These are phyloP conservation scores for Crotalaria pallida DNA, from an alignment of 306 rosid genomes.

Conservation along the genomic window DNA sequence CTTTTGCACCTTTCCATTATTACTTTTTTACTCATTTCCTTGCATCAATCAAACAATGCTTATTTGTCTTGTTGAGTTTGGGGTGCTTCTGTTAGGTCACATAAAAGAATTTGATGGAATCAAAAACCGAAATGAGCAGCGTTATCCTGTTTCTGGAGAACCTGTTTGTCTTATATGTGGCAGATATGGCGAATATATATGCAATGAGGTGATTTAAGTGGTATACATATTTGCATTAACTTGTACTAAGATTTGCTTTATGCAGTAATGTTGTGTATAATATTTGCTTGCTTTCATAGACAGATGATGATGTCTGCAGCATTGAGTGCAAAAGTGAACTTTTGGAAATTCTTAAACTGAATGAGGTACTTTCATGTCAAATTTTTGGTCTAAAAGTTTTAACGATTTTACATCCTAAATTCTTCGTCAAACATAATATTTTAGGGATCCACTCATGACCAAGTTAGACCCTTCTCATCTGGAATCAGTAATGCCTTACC, in stretches of 20 bases:
- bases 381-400: background rate
- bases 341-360: constrained; percentile 40
- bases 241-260: background rate
- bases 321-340: constrained; percentile 80
- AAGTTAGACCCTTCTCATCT: constrained; percentile 31
- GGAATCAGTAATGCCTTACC: constrained; percentile 26
- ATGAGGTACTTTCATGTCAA: constrained; percentile 33
- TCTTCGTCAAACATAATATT: background rate
- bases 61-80: constrained; percentile 8
- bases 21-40: background rate
- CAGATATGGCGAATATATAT: constrained; percentile 84
- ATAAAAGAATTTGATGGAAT: constrained; percentile 34
- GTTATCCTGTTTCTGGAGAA: constrained; percentile 66
- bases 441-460: constrained; percentile 41
- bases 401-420: background rate
- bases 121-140: constrained; percentile 61
- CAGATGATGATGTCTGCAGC: constrained; percentile 84
- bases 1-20: background rate
- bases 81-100: constrained; percentile 27
- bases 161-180: constrained; percentile 82
- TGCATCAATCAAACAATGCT: background rate
- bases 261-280: background rate
- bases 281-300: constrained; percentile 43
- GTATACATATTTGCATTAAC: background rate
- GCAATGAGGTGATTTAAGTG: constrained; percentile 54